Conservation (phyloP, 345 rosid species). For the Lumnitzera littorea region DNA sequence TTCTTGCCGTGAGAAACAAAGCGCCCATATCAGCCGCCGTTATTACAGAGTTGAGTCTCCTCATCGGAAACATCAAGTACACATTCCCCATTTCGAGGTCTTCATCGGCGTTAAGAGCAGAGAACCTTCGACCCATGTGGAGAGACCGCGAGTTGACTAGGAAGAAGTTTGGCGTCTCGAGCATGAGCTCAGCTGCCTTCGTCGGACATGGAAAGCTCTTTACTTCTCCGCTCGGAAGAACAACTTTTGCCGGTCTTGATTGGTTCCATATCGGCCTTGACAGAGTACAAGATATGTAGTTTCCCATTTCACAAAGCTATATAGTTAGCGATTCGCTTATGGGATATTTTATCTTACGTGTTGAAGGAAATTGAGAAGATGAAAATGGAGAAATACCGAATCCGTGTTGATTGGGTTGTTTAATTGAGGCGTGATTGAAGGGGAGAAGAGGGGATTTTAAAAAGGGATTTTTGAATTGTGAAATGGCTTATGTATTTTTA, state of each 20-base stretch:
- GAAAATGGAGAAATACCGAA: neutral
- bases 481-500: too few relatives aligned
- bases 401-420: neutral
- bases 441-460: slow-evolving; percentile 3
- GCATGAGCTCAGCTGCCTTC: slow-evolving; percentile 85
- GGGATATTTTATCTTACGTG: too few relatives aligned
- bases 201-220: slow-evolving; percentile 38
- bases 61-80: slow-evolving; percentile 76
- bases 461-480: too few relatives aligned
- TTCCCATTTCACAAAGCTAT: slow-evolving; percentile 41
- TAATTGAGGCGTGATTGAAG: slow-evolving; percentile 1
- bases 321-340: too few relatives aligned
- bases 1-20: slow-evolving; percentile 42
- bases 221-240: slow-evolving; percentile 67
- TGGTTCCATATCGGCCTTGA: slow-evolving; percentile 28
- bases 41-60: slow-evolving; percentile 44
- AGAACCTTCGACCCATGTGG: slow-evolving; percentile 50
- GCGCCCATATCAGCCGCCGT: slow-evolving; percentile 61
- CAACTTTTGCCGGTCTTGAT: slow-evolving; percentile 37
- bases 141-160: slow-evolving; percentile 59
- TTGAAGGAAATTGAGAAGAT: neutral
- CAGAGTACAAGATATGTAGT: slow-evolving; percentile 56
- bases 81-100: slow-evolving; percentile 56
- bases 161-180: slow-evolving; percentile 78
- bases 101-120: slow-evolving; percentile 71